Evolutionary conservation across 805 yeast species (phyloP).

Genomic region (Candida nitratophila): DNA sequence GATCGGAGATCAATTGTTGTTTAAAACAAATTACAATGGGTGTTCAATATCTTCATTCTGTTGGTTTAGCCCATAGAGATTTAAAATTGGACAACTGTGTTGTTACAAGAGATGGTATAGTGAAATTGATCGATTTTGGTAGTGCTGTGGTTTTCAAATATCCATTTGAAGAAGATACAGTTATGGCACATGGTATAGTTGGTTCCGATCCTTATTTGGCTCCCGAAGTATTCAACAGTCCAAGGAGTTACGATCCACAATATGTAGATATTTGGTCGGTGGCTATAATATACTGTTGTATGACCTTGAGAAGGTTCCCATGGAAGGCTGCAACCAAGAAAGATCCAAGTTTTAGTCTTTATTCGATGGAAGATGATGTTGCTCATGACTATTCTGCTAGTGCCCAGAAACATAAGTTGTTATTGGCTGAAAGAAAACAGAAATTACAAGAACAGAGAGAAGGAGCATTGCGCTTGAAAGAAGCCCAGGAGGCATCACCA

Average conservation of each 20-base stretch:
- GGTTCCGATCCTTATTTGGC: conserved; percentile 86
- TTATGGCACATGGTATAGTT: conserved; percentile 66
- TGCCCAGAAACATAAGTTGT: conserved; percentile 63
- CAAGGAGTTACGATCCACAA: conserved; percentile 63
- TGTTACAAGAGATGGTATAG: conserved; percentile 62
- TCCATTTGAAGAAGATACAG: conserved; percentile 56
- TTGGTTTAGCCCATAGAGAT: conserved; percentile 81
- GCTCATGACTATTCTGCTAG: conserved; percentile 71
- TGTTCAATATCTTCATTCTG: conserved; percentile 63
- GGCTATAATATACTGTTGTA: conserved; percentile 80
- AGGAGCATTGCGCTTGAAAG: conserved; percentile 7
- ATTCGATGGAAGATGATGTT: conserved; percentile 59
- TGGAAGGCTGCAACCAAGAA: conserved; percentile 74
- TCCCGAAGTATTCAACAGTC: conserved; percentile 60
- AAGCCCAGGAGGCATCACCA: conserved; percentile 3
- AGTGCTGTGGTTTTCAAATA: conserved; percentile 77
- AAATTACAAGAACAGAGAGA: conserved; percentile 31
- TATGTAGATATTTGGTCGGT: conserved; percentile 80
- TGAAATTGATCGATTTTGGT: conserved; percentile 78
- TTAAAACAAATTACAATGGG: conserved; percentile 69
- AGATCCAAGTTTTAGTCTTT: conserved; percentile 66
- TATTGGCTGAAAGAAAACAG: conserved; percentile 51
- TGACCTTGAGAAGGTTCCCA: conserved; percentile 79
- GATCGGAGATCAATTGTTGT: conserved; percentile 79
- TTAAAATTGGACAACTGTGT: conserved; percentile 80